A percentile compares a stretch with the other conserved stretches of the same genome.
phyloP scores from a whole-genome alignment of 768 basidiomycete species.

The Leccinum boreale region DNA sequence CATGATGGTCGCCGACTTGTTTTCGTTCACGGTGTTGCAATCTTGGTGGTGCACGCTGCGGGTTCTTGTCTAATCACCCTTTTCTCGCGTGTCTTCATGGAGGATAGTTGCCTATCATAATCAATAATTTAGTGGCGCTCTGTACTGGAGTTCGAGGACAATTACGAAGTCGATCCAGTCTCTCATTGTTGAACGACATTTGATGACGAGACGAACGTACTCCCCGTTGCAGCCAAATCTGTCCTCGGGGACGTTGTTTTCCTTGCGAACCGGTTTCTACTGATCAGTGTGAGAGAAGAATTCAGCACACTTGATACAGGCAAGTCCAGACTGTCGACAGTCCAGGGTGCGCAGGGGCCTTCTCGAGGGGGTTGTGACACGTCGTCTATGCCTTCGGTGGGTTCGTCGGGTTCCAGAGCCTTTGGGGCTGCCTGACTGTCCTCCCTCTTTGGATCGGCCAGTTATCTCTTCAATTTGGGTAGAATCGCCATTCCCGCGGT shows the following conservation, averaged over 20 bases:
- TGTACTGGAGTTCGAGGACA: slow-evolving; percentile 46
- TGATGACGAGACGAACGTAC: slow-evolving; percentile 44
- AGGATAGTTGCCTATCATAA: slow-evolving; percentile 37
- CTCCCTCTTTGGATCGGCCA: too few relatives aligned
- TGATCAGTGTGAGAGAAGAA: slow-evolving; percentile 43
- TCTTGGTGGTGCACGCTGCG: slow-evolving; percentile 39
- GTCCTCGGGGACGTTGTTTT: slow-evolving; percentile 52
- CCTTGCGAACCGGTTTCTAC: slow-evolving; percentile 49
- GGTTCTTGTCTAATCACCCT: neutral
- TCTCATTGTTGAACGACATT: slow-evolving; percentile 52
- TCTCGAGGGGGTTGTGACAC: too few relatives aligned
- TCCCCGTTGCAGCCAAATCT: slow-evolving; percentile 50
- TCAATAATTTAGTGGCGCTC: slow-evolving; percentile 36
- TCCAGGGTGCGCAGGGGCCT: too few relatives aligned
- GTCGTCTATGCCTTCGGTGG: too few relatives aligned
- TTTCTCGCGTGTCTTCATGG: slow-evolving; percentile 12
- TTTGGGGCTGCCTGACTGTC: too few relatives aligned
- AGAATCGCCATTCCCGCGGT: too few relatives aligned
- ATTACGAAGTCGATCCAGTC: slow-evolving; percentile 54
- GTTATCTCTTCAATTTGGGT: too few relatives aligned
- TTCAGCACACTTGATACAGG: neutral
- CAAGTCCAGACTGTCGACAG: too few relatives aligned
- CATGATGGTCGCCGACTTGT: slow-evolving; percentile 16
- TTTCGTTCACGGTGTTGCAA: slow-evolving; percentile 47
- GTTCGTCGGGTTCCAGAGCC: too few relatives aligned